phyloP scores from a whole-genome alignment of 2,329 filamentous ascomycete species.

The Westerdykella sp. region DNA sequence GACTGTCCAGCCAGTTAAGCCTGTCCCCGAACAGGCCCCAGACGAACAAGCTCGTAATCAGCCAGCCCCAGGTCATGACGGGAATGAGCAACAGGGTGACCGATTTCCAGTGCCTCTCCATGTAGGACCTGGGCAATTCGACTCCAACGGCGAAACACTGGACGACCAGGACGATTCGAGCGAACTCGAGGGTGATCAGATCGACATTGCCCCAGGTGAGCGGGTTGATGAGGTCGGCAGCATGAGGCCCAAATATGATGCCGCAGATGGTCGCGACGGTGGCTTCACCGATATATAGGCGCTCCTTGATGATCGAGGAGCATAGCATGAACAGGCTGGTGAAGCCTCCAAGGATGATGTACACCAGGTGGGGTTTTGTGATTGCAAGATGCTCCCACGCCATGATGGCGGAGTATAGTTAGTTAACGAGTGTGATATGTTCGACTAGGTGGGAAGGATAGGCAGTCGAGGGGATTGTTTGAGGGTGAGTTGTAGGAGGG shows the following conservation, averaged over 20 bases:
- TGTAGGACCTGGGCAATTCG: constrained; percentile 87
- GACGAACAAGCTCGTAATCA: constrained; percentile 85
- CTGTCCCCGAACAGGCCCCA: constrained; percentile 76
- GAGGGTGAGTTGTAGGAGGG: constrained; percentile 1
- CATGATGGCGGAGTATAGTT: constrained; percentile 44
- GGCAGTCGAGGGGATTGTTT: constrained; percentile 12
- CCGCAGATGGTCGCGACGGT: constrained; percentile 86
- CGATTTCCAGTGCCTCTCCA: constrained; percentile 96
- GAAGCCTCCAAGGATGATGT: constrained; percentile 96
- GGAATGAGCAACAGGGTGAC: constrained; percentile 82
- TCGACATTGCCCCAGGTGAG: constrained; percentile 75
- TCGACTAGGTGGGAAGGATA: constrained; percentile 22
- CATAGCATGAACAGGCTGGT: constrained; percentile 98
- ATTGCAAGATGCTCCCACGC: constrained; percentile 76
- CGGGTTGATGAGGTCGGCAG: constrained; percentile 70
- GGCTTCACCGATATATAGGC: constrained; percentile 96
- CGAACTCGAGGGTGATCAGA: constrained; percentile 83
- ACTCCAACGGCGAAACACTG: constrained; percentile 91
- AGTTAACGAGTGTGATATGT: constrained; percentile 3
- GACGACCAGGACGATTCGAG: constrained; percentile 80
- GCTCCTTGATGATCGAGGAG: constrained; percentile 96
- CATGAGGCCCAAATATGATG: constrained; percentile 83
- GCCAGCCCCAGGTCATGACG: constrained; percentile 96
- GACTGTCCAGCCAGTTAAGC: constrained; percentile 81
- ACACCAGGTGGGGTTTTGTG: constrained; percentile 94